phyloP scores from a whole-genome alignment of 495 filamentous ascomycete species.

The Daldinia decipiens region DNA sequence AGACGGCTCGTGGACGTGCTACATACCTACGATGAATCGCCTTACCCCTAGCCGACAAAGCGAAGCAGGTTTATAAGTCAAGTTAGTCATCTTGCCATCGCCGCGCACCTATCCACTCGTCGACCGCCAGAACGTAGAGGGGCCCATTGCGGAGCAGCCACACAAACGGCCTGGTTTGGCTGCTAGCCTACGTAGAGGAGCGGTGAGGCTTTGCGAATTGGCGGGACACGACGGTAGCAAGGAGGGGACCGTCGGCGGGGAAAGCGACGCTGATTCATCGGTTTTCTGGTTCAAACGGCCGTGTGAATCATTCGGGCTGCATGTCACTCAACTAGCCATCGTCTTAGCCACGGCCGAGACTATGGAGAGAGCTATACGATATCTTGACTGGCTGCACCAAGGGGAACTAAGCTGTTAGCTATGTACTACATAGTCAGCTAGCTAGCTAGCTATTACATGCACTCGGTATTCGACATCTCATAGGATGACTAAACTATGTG shows the following conservation, averaged over 20 bases:
- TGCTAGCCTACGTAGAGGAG: conserved; percentile 25
- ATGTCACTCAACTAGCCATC: conserved; percentile 26
- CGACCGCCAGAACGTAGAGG: conserved; percentile 41
- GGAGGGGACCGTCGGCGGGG: conserved; percentile 20
- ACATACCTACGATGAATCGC: neutral
- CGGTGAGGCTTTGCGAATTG: conserved; percentile 41
- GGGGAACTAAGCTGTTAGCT: conserved; percentile 11
- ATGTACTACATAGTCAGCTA: too few species aligned
- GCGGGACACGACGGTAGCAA: conserved; percentile 28
- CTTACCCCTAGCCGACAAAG: conserved; percentile 3
- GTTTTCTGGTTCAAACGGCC: conserved; percentile 7
- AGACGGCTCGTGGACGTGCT: conserved; percentile 1
- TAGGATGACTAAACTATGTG: conserved; percentile 37
- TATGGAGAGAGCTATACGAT: conserved; percentile 21
- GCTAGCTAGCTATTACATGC: conserved; percentile 6
- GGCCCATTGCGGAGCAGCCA: conserved; percentile 30
- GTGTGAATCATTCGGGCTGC: conserved; percentile 38
- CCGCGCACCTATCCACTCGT: conserved; percentile 12
- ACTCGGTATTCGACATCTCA: conserved; percentile 6
- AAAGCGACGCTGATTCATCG: conserved; percentile 32
- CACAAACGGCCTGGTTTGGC: conserved; percentile 26
- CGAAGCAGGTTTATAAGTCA: neutral
- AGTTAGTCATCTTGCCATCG: conserved; percentile 32
- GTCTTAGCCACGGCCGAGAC: neutral
- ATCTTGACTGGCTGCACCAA: neutral